These are phyloP conservation scores for Hypomontagnella monticulosa DNA, from an alignment of 495 filamentous ascomycete species.

Conservation along the genomic window DNA sequence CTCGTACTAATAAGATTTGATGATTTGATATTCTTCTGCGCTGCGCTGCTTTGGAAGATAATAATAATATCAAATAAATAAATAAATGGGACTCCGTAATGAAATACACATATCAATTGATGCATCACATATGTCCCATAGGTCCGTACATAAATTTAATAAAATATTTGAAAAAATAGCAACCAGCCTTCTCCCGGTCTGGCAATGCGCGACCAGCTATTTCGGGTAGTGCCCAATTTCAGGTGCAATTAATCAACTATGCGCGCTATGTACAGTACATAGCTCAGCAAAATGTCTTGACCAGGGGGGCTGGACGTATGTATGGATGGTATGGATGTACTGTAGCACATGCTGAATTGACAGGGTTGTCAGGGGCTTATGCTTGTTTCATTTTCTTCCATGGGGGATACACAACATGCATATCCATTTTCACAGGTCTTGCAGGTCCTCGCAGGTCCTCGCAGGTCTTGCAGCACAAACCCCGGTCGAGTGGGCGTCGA, in stretches of 20 bases:
- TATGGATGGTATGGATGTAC: too few species aligned
- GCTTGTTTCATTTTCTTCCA: constrained; percentile 46
- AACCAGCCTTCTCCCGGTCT: constrained; percentile 34
- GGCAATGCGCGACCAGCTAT: constrained; percentile 34
- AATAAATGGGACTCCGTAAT: constrained; percentile 17
- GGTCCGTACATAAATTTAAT: not conserved
- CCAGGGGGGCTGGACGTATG: constrained; percentile 16
- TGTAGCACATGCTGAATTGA: constrained; percentile 44
- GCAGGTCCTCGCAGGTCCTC: constrained; percentile 11
- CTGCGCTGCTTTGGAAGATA: not conserved
- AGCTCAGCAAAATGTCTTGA: constrained; percentile 23
- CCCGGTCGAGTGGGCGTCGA: constrained; percentile 16
- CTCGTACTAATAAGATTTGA: too few species aligned
- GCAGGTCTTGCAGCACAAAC: constrained; percentile 13
- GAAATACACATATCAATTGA: not conserved
- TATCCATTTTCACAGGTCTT: constrained; percentile 18
- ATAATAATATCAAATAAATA: constrained; percentile 4
- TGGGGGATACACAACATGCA: constrained; percentile 34
- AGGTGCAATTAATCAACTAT: constrained; percentile 42
- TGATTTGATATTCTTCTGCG: too few species aligned
- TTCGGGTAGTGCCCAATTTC: constrained; percentile 42
- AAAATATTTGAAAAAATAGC: constrained; percentile 6
- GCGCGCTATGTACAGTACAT: constrained; percentile 40
- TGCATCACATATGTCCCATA: too few species aligned
- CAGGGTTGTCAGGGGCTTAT: constrained; percentile 41